A percentile compares a stretch with the other conserved stretches of the same genome.
Conservation (phyloP, 208 protist genomes). For the Trypanosoma avium region DNA sequence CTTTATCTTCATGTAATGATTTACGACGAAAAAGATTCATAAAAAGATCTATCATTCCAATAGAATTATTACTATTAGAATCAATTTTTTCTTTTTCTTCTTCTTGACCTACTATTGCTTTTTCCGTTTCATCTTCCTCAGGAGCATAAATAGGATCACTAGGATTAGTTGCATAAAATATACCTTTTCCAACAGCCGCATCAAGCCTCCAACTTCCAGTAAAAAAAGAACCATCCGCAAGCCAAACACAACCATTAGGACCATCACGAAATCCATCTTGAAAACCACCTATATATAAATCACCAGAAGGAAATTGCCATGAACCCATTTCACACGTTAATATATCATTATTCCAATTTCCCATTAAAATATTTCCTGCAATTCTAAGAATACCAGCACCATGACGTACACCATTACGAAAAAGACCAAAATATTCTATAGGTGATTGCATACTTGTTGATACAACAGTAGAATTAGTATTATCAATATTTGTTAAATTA, state of each 20-base stretch:
- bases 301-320: conserved; percentile 73
- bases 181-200: conserved; percentile 51
- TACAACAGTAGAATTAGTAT: conserved; percentile 12
- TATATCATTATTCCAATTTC: conserved; percentile 60
- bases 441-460: background rate
- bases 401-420: conserved; percentile 60
- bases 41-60: conserved; percentile 21
- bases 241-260: conserved; percentile 37
- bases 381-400: conserved; percentile 73
- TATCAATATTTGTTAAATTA: background rate
- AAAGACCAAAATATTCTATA: conserved; percentile 81
- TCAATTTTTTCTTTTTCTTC: background rate
- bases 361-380: conserved; percentile 64
- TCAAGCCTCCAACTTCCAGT: conserved; percentile 63
- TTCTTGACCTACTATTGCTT: no score
- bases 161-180: conserved; percentile 59
- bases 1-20: conserved; percentile 1
- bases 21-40: conserved; percentile 19
- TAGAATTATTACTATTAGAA: background rate
- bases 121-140: background rate
- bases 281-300: conserved; percentile 77
- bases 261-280: conserved; percentile 40
- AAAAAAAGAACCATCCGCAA: conserved; percentile 74
- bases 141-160: conserved; percentile 43
- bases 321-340: conserved; percentile 53